phyloP scores from a whole-genome alignment of 2,329 filamentous ascomycete genomes.

The Pseudocercospora pini-densiflorae region DNA sequence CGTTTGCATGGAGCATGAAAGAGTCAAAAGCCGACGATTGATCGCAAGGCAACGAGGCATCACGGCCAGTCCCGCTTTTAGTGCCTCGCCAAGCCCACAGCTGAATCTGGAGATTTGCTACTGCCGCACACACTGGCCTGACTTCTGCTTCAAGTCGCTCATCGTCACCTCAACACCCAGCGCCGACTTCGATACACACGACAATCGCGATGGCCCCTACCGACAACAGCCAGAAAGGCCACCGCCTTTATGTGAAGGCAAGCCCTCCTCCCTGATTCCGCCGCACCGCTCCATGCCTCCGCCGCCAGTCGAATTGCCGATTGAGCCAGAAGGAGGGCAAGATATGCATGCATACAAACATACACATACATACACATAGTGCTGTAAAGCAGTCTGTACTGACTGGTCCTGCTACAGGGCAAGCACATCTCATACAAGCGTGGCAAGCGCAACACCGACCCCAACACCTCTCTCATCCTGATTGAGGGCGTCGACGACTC shows the following conservation, averaged over 20 bases:
- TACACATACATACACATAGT: constrained; percentile 3
- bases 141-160: constrained; percentile 4
- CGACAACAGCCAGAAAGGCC: constrained; percentile 33
- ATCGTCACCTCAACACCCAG: constrained; percentile 19
- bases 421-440: constrained; percentile 98
- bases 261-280: constrained; percentile 4
- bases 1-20: background rate
- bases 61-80: background rate
- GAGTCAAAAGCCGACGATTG: background rate
- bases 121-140: background rate
- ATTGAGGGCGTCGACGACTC: constrained; percentile 97
- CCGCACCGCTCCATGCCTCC: constrained; percentile 6
- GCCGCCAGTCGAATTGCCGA: constrained; percentile 4
- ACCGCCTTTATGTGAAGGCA: constrained; percentile 42
- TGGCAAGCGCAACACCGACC: constrained; percentile 88
- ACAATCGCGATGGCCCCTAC: constrained; percentile 32
- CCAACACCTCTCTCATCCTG: constrained; percentile 85
- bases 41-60: constrained; percentile 1
- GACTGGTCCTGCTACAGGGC: constrained; percentile 58
- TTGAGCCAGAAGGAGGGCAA: constrained; percentile 13
- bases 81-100: background rate
- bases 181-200: constrained; percentile 19
- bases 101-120: background rate
- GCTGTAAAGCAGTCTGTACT: constrained; percentile 14
- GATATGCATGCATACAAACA: constrained; percentile 8